Percentiles rank a stretch among this genome's conserved stretches.
phyloP scores from a whole-genome alignment of 768 basidiomycete genomes.

The Megacollybia marginata region DNA sequence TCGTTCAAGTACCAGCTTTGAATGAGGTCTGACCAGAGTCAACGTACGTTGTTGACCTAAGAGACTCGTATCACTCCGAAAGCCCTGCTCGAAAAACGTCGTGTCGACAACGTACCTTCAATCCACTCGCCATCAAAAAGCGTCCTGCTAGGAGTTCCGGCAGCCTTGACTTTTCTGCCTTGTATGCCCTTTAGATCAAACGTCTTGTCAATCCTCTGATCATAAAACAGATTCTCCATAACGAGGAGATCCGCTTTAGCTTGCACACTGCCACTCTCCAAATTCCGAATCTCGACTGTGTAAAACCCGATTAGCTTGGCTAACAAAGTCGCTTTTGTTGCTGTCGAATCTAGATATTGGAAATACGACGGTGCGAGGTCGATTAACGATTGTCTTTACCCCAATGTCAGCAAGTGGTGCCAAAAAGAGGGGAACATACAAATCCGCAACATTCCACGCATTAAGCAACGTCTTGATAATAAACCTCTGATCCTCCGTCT shows the following conservation, averaged over 20 bases:
- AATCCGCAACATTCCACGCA: slow-evolving; percentile 81
- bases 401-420: slow-evolving; percentile 2
- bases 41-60: slow-evolving; percentile 59
- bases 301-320: slow-evolving; percentile 82
- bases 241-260: slow-evolving; percentile 70
- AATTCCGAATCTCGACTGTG: slow-evolving; percentile 67
- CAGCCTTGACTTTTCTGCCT: slow-evolving; percentile 58
- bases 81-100: no score
- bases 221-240: slow-evolving; percentile 82
- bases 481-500: slow-evolving; percentile 68
- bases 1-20: slow-evolving; percentile 62
- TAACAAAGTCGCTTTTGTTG: slow-evolving; percentile 58
- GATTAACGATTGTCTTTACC: slow-evolving; percentile 66
- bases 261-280: slow-evolving; percentile 58
- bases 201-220: slow-evolving; percentile 56
- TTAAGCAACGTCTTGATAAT: slow-evolving; percentile 83
- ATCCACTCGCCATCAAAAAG: slow-evolving; percentile 84
- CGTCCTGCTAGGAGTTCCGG: slow-evolving; percentile 40
- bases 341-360: slow-evolving; percentile 65
- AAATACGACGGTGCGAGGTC: slow-evolving; percentile 78
- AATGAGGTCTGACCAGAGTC: slow-evolving; percentile 63
- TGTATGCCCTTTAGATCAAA: slow-evolving; percentile 85
- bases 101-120: slow-evolving; percentile 40
- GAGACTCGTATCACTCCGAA: not conserved
- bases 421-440: slow-evolving; percentile 41